Evolutionary conservation across 345 rosid genomes (phyloP).

Genomic region (Kandelia obovata): DNA sequence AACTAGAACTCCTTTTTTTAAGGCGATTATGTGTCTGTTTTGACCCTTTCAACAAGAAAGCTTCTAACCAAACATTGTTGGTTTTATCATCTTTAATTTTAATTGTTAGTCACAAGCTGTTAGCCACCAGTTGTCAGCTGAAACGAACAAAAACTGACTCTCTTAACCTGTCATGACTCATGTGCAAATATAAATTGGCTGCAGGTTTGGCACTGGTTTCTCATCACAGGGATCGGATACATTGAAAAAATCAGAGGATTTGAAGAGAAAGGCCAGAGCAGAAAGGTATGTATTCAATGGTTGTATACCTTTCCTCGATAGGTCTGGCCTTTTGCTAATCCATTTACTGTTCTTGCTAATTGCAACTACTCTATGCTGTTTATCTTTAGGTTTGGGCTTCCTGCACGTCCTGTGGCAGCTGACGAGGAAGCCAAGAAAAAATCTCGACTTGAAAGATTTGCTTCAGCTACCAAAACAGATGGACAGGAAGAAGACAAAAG

Average conservation of each 20-base stretch:
- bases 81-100: too few relatives aligned
- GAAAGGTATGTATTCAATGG: constrained; percentile 52
- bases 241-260: constrained; percentile 61
- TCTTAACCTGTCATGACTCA: not conserved
- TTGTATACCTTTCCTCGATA: not conserved
- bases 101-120: not conserved
- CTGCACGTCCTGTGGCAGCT: constrained; percentile 34
- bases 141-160: not conserved
- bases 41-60: too few relatives aligned
- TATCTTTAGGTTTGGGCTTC: constrained; percentile 61
- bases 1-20: too few relatives aligned
- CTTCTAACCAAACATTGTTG: too few relatives aligned
- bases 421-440: constrained; percentile 82
- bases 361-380: constrained; percentile 1
- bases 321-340: not conserved
- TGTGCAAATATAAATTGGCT: not conserved
- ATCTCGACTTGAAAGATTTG: constrained; percentile 77
- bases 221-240: constrained; percentile 35
- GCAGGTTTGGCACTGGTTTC: constrained; percentile 71
- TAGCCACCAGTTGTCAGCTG: not conserved
- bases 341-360: not conserved
- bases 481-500: constrained; percentile 68
- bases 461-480: constrained; percentile 48
- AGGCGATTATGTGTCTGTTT: too few relatives aligned
- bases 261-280: constrained; percentile 90